Evolutionary conservation across 2,329 filamentous ascomycete species (phyloP).

Genomic region (Penicillium sp.): DNA sequence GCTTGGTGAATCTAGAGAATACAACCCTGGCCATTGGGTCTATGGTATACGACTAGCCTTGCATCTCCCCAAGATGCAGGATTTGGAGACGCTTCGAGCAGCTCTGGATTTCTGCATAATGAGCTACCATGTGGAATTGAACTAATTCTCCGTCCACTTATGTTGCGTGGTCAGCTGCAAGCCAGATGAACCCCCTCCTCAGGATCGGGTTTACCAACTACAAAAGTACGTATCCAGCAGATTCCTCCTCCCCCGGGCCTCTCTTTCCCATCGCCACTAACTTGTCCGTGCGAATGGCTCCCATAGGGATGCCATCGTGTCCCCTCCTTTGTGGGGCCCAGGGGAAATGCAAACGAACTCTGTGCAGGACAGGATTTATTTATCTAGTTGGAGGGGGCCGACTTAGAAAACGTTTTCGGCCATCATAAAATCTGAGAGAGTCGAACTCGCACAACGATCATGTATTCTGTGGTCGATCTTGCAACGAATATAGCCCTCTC

Average conservation of each 20-base stretch:
- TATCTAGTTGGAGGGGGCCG: not conserved
- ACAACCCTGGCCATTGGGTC: not conserved
- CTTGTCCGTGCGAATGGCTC: conserved; percentile 8
- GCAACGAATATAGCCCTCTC: conserved; percentile 10
- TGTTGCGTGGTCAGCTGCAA: not conserved
- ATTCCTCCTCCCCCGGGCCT: not conserved
- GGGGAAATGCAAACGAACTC: not conserved
- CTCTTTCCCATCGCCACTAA: not conserved
- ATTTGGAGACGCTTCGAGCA: not conserved
- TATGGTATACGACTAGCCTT: not conserved
- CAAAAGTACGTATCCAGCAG: not conserved
- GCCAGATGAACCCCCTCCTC: not conserved
- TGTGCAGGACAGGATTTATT: not conserved
- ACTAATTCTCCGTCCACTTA: not conserved
- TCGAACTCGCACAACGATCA: not conserved
- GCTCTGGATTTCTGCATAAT: not conserved
- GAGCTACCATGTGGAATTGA: not conserved
- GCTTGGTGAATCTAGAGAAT: not conserved
- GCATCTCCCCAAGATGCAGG: not conserved
- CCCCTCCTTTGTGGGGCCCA: conserved; percentile 9
- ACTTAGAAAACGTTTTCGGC: not conserved
- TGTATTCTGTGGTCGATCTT: conserved; percentile 9
- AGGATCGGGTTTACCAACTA: not conserved
- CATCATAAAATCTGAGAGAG: not conserved
- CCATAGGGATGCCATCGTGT: not conserved